Evolutionary conservation across 257 asterid species (phyloP).

Genomic region (Nyctanthes arbortristis): DNA sequence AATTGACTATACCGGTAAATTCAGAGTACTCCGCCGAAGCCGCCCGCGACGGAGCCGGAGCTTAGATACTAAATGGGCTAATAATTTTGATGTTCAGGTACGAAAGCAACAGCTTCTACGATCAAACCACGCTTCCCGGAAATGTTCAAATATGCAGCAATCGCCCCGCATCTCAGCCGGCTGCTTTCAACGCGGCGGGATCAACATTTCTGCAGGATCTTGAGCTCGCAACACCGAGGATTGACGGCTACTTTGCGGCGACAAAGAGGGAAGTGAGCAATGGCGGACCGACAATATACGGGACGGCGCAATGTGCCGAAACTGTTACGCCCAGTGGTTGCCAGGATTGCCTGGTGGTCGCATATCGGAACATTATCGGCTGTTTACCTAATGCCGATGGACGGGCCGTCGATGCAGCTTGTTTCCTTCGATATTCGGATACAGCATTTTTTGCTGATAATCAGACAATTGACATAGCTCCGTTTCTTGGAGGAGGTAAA

Average conservation of each 20-base stretch:
- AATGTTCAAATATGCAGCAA: conserved; percentile 67
- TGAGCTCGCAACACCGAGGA: conserved; percentile 61
- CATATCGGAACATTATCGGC: conserved; percentile 52
- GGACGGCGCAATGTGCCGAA: conserved; percentile 78
- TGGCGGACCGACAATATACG: conserved; percentile 39
- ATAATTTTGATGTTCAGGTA: conserved; percentile 41
- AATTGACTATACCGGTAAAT: too few relatives aligned
- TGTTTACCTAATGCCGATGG: conserved; percentile 75
- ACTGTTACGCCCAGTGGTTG: conserved; percentile 56
- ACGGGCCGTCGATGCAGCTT: conserved; percentile 74
- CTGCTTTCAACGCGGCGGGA: conserved; percentile 43
- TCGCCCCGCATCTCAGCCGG: conserved; percentile 46
- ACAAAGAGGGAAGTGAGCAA: conserved; percentile 28
- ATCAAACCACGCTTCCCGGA: conserved; percentile 68
- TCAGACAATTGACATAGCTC: conserved; percentile 51
- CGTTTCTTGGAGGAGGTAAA: conserved; percentile 48
- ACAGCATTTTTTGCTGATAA: conserved; percentile 62
- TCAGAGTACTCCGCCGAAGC: too few relatives aligned
- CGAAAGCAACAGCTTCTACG: conserved; percentile 74
- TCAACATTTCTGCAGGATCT: conserved; percentile 51
- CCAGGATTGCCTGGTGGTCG: conserved; percentile 72
- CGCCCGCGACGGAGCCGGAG: too few relatives aligned
- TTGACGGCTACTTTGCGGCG: conserved; percentile 63
- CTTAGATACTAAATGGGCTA: neutral
- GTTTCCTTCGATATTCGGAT: conserved; percentile 70